phyloP scores from a whole-genome alignment of 768 basidiomycete species.

The Boletus patriciae region DNA sequence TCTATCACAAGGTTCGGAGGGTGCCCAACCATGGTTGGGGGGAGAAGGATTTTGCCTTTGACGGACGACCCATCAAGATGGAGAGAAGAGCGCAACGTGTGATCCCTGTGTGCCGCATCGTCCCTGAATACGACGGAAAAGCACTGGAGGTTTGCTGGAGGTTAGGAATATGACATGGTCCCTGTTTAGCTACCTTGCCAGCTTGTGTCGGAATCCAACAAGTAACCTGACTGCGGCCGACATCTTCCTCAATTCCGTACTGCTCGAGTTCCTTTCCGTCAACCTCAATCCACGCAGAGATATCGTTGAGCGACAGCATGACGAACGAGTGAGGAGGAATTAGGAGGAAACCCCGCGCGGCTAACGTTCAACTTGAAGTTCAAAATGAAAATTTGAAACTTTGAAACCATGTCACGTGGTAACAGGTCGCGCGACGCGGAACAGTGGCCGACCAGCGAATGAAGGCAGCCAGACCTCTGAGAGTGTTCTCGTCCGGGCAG shows the following conservation, averaged over 20 bases:
- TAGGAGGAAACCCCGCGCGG: not conserved
- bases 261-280: slow-evolving; percentile 28
- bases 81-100: slow-evolving; percentile 5
- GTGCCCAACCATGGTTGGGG: not conserved
- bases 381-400: not conserved
- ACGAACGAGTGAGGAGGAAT: not conserved
- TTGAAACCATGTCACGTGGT: slow-evolving; percentile 22
- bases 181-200: slow-evolving; percentile 20
- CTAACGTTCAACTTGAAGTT: too few relatives aligned
- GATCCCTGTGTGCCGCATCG: not conserved
- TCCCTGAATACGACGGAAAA: slow-evolving; percentile 30
- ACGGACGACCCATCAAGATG: slow-evolving; percentile 22
- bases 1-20: not conserved
- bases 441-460: not conserved
- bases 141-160: slow-evolving; percentile 8
- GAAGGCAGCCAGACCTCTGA: not conserved
- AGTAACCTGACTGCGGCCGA: slow-evolving; percentile 17
- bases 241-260: slow-evolving; percentile 24
- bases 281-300: slow-evolving; percentile 32
- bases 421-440: too few relatives aligned
- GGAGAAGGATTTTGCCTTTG: slow-evolving; percentile 5
- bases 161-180: not conserved
- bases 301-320: slow-evolving; percentile 23
- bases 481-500: slow-evolving; percentile 12
- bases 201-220: slow-evolving; percentile 32